Conservation (phyloP, 2,329 filamentous ascomycete species). For the Colletotrichum noveboracense region DNA sequence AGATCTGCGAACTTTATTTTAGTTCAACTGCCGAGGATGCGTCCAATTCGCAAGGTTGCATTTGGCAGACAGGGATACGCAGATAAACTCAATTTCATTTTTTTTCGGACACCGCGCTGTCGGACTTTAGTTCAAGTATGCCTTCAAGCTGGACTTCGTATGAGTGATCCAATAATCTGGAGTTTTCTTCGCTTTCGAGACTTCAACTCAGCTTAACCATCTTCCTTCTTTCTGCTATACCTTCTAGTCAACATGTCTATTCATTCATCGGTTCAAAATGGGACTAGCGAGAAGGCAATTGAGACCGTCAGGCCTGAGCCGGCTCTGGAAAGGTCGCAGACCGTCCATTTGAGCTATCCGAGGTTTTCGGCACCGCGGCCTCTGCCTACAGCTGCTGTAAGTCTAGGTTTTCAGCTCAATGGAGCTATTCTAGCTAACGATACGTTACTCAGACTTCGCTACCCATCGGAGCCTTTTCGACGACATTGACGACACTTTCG, state of each 20-base stretch:
- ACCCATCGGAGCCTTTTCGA: conserved; percentile 58
- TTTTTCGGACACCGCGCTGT: neutral
- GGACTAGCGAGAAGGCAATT: neutral
- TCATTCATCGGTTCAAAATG: neutral
- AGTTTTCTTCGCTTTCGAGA: neutral
- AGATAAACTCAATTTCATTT: neutral
- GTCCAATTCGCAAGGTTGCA: too few relatives aligned
- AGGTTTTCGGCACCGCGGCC: neutral
- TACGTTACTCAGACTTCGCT: conserved; percentile 43
- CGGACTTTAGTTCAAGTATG: neutral
- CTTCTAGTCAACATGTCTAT: neutral
- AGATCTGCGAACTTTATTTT: conserved; percentile 6
- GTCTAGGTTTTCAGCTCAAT: neutral
- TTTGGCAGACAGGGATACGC: too few relatives aligned
- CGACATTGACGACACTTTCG: conserved; percentile 58
- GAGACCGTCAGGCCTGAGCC: neutral
- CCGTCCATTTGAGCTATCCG: neutral
- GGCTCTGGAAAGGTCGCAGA: neutral
- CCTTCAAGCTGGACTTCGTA: neutral
- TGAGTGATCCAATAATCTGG: neutral
- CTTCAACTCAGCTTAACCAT: neutral
- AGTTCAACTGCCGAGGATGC: neutral
- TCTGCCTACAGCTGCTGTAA: conserved; percentile 9
- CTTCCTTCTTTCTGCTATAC: neutral
- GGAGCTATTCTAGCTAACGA: neutral